phyloP scores from a whole-genome alignment of 345 rosid genomes.

The Camelina hispida region DNA sequence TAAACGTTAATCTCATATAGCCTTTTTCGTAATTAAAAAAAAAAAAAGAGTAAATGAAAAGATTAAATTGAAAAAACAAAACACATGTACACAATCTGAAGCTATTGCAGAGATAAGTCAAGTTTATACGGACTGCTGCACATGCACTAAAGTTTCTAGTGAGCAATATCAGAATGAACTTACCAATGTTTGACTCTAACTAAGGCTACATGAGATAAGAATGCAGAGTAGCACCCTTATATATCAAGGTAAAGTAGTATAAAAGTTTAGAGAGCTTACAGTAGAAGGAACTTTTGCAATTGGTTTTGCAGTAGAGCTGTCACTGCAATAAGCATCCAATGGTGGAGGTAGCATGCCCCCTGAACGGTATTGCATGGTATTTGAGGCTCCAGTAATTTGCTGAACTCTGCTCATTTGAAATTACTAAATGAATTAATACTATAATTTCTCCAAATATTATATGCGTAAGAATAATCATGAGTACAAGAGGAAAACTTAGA shows the following conservation, averaged over 20 bases:
- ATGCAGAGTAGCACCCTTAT: neutral
- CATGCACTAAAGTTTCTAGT: constrained; percentile 15
- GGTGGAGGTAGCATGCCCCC: constrained; percentile 87
- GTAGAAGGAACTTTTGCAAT: constrained; percentile 54
- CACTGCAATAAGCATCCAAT: constrained; percentile 56
- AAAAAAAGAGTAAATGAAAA: neutral
- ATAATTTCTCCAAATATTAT: neutral
- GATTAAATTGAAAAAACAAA: neutral
- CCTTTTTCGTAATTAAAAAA: constrained; percentile 3
- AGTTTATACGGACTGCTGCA: neutral
- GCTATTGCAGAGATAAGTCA: constrained; percentile 14
- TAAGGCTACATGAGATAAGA: neutral
- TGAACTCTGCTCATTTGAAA: constrained; percentile 73
- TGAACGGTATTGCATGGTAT: constrained; percentile 54
- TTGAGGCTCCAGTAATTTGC: constrained; percentile 72
- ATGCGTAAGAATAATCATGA: neutral
- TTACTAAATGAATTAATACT: constrained; percentile 34
- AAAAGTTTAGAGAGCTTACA: constrained; percentile 52
- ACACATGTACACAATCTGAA: constrained; percentile 1
- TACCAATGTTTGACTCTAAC: constrained; percentile 18
- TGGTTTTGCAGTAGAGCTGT: constrained; percentile 59
- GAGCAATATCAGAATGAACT: constrained; percentile 12
- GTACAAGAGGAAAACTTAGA: neutral
- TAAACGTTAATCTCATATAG: neutral
- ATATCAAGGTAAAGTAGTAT: neutral